Conservation (phyloP, 139 green algal genomes). For the Coelastrella sp. region DNA sequence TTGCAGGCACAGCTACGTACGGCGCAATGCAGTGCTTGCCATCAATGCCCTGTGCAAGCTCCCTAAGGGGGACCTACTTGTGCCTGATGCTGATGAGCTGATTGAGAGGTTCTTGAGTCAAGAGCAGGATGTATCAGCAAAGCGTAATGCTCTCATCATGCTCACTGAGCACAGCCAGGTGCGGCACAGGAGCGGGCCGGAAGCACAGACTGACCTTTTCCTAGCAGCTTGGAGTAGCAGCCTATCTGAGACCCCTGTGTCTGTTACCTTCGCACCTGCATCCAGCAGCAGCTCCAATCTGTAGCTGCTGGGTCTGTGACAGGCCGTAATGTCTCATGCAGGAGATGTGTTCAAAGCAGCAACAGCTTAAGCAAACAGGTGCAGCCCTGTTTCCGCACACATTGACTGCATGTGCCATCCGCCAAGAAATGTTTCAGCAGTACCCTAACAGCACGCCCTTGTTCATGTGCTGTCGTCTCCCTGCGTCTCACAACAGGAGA, state of each 20-base stretch:
- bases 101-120: conserved; percentile 88
- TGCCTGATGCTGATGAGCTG: conserved; percentile 93
- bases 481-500: neutral
- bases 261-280: too few relatives aligned
- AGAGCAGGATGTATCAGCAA: conserved; percentile 88
- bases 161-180: conserved; percentile 58
- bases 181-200: neutral
- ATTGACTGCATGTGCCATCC: too few relatives aligned
- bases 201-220: neutral
- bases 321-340: too few relatives aligned
- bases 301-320: too few relatives aligned
- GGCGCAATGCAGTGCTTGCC: conserved; percentile 96
- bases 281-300: too few relatives aligned
- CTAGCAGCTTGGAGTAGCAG: conserved; percentile 34
- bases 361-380: too few relatives aligned
- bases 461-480: too few relatives aligned
- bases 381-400: too few relatives aligned
- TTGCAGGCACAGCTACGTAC: conserved; percentile 94
- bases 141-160: conserved; percentile 96
- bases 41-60: conserved; percentile 94
- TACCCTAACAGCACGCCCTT: too few relatives aligned
- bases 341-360: too few relatives aligned
- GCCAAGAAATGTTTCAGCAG: too few relatives aligned
- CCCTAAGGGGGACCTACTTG: conserved; percentile 93
- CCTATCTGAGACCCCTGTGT: too few relatives aligned